A percentile compares a stretch with the other conserved stretches of the same genome.
These are phyloP conservation scores for Psilocybe azurescens DNA, from an alignment of 768 basidiomycete genomes.

Conservation along the genomic window DNA sequence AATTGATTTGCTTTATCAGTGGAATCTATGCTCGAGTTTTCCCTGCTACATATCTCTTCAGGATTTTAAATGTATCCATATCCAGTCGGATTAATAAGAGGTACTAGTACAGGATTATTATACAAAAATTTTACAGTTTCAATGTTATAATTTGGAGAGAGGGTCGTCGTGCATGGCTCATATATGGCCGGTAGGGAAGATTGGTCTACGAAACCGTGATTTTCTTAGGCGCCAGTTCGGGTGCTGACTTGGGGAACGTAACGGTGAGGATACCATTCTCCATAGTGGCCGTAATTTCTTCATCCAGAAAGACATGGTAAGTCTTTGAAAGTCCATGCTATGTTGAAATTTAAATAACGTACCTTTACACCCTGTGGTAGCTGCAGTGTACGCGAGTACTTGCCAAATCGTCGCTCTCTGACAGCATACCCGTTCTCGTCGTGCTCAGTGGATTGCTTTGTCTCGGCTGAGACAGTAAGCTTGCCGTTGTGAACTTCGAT, in stretches of 20 bases:
- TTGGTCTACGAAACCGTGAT: conserved; percentile 36
- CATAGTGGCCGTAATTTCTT: conserved; percentile 41
- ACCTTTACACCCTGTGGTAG: conserved; percentile 63
- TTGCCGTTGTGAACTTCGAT: conserved; percentile 57
- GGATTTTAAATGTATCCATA: too few relatives aligned
- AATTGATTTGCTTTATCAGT: too few relatives aligned
- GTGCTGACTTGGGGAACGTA: conserved; percentile 52
- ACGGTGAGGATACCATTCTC: conserved; percentile 54
- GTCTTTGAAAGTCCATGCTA: background rate
- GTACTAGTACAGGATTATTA: too few relatives aligned
- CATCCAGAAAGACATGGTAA: conserved; percentile 23
- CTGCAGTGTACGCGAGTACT: conserved; percentile 49
- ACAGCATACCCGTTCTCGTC: conserved; percentile 45
- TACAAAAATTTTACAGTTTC: too few relatives aligned
- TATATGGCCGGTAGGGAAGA: too few relatives aligned
- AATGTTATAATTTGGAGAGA: too few relatives aligned
- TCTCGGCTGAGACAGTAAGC: conserved; percentile 59
- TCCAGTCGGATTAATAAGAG: too few relatives aligned
- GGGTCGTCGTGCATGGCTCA: too few relatives aligned
- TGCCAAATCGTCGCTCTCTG: conserved; percentile 54
- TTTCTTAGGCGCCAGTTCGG: conserved; percentile 35
- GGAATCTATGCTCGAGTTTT: too few relatives aligned
- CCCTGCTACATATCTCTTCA: too few relatives aligned
- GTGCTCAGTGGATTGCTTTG: conserved; percentile 32
- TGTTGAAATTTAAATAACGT: conserved; percentile 23